Conservation (phyloP, 2,329 filamentous ascomycete species). For the Colletotrichum acutatum region DNA sequence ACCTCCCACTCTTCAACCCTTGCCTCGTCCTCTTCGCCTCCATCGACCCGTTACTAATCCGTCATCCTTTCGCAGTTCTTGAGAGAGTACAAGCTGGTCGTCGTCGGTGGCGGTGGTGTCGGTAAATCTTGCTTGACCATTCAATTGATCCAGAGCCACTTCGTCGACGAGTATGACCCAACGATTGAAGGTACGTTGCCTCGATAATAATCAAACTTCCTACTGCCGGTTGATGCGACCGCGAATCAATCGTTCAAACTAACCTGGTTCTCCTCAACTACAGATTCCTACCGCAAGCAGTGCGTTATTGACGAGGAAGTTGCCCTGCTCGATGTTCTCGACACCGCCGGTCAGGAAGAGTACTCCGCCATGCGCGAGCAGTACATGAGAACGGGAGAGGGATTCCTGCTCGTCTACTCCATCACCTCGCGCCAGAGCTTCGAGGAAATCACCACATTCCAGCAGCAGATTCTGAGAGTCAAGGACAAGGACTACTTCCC, state of each 20-base stretch:
- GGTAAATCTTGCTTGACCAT: constrained; percentile 99
- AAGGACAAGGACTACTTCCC: constrained; percentile 99
- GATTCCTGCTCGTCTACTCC: constrained; percentile 97
- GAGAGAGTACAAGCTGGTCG: constrained; percentile 94
- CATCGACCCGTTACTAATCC: constrained; percentile 36
- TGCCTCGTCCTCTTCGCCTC: not conserved
- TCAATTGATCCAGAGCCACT: constrained; percentile 94
- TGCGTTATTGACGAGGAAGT: constrained; percentile 99
- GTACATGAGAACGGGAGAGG: constrained; percentile 99
- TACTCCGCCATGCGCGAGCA: constrained; percentile 99
- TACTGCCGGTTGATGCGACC: constrained; percentile 17
- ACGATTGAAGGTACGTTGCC: constrained; percentile 89
- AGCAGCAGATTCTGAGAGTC: constrained; percentile 97
- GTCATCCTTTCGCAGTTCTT: constrained; percentile 70
- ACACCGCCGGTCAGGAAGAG: constrained; percentile 98
- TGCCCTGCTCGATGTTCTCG: constrained; percentile 95
- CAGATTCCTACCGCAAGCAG: constrained; percentile 99
- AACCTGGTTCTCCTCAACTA: constrained; percentile 33
- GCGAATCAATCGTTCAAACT: constrained; percentile 33
- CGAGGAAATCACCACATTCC: constrained; percentile 98
- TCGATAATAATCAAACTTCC: constrained; percentile 7
- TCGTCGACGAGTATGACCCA: constrained; percentile 99
- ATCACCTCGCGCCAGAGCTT: constrained; percentile 98
- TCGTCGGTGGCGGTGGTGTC: constrained; percentile 97
- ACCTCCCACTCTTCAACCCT: not conserved